Evolutionary conservation across 148 eudicot species (phyloP), one percentile per base, ranked within the genome.

Genomic region (Pharnaceum exiguum): DNA sequence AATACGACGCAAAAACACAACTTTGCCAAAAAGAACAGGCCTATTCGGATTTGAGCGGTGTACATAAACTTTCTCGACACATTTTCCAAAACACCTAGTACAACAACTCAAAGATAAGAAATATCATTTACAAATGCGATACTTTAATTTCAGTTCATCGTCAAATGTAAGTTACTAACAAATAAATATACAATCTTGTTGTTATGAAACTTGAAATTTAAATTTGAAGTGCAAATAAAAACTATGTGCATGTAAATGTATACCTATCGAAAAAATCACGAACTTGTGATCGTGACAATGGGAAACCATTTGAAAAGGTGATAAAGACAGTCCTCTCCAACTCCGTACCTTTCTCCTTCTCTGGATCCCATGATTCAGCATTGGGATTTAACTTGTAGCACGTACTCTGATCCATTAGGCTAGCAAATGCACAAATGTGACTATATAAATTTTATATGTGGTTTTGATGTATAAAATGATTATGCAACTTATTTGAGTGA

Each of bases 301-400:
- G 53, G 13, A 11, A 5, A 2, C 59, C 54, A 24, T 44, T 44
- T 51, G 71, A 68, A 19, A 68, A 68, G 10, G 60, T 59, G 16
- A 68, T 13, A 15, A 17, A 59, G 1, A 68, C 23, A 19, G 53
- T 26, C 28, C 71, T 51, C 10, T 59, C 65, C 13, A 12, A 22
- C 7, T 18, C 39, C 5, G 37, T 6, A 0, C 60, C 71, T 26
- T 38, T 54, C 5, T 59, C 71, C 1, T 2, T 19, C 1, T 0
- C 2, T 2, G 46, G 71, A 7, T 28, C n/a, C 59, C 59, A 68
- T 42, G 65, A 36, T 38, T 10, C 10, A 27, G 66, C 71, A 26
- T 59, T 2, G 3, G 71, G 65, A n/a, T 67, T 51, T 3, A 67
- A 49, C 26, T 5, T 26, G 23, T 46, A 46, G 0, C 0, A 0